Conservation (phyloP, 1,139 yeast species). For the Pichia sp. region DNA sequence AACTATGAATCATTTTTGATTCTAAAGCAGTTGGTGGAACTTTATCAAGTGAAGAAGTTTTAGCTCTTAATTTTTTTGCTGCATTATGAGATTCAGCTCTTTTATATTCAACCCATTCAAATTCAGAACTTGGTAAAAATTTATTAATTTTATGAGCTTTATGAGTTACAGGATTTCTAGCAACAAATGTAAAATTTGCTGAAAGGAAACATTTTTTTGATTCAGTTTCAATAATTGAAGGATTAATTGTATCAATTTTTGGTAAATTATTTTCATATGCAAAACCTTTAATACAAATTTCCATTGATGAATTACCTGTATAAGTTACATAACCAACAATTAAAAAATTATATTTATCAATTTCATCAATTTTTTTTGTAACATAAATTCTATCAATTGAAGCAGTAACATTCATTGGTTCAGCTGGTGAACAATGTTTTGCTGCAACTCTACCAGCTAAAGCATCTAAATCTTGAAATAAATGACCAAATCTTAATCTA, state of each 20-base stretch:
- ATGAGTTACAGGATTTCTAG: constrained; percentile 85
- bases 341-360: constrained; percentile 66
- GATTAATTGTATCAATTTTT: constrained; percentile 25
- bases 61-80: constrained; percentile 72
- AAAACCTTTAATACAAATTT: constrained; percentile 83
- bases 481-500: constrained; percentile 80
- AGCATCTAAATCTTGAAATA: constrained; percentile 87
- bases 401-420: constrained; percentile 90
- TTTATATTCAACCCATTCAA: constrained; percentile 76
- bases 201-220: constrained; percentile 46
- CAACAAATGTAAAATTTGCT: constrained; percentile 92
- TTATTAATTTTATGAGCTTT: constrained; percentile 80
- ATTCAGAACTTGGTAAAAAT: constrained; percentile 64
- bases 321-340: constrained; percentile 86
- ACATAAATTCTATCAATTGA: constrained; percentile 88
- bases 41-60: constrained; percentile 46
- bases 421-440: constrained; percentile 82
- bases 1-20: constrained; percentile 62
- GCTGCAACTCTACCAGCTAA: constrained; percentile 84
- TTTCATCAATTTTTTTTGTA: constrained; percentile 77
- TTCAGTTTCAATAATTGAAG: constrained; percentile 36
- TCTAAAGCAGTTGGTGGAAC: constrained; percentile 73
- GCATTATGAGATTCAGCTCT: constrained; percentile 88
- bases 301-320: constrained; percentile 95
- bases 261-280: constrained; percentile 53